Evolutionary conservation across 352 stramenopile genomes (phyloP), one percentile per base, ranked within the genome.

Genomic region (Pythium monospermum): DNA sequence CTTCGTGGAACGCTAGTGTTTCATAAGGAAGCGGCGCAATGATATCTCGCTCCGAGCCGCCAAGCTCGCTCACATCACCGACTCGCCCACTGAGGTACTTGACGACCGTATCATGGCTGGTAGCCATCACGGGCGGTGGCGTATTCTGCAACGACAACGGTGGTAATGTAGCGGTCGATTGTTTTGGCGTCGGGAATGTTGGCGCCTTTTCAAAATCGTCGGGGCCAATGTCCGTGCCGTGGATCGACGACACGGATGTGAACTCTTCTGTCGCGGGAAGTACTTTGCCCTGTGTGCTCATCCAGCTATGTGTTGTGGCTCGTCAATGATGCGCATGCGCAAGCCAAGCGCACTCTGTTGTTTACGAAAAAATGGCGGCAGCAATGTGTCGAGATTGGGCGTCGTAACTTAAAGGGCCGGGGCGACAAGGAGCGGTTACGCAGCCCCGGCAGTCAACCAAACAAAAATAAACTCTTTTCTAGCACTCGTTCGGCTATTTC

Each of bases 171-270:
- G 7, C 8, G 10, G 35, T 5, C 8, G 13, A 35, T 13, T 35
- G 22, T 33, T 21, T 21, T 5, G 13, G 7, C 4, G 26, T 30
- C 18, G 22, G 26, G 11, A 18, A 18, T 19, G 23, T n/a, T 23
- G 36, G 36, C 19, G 25, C 39, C 7, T 16, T 13, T 10, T 46
- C 7, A 8, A 21, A 16, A 4, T n/a, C 39, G 39, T 23, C 4
- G 21, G 21, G 28, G 30, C 6, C 31, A 21, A 4, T 28, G 7
- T 54, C 25, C 25, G 16, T 16, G 28, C 32, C 8, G 6, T 6
- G 7, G 26, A 54, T 13, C 35, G 47, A 6, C 6, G 40, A 47
- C 22, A 47, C 40, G n/a, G 40, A 32, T n/a, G 47, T 54, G 47
- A 54, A 54, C 8, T 46, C 47, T 6, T 37, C 47, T 2, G 12